phyloP scores from a whole-genome alignment of 805 yeast genomes.

The Jamesozyma jinghongensis region DNA sequence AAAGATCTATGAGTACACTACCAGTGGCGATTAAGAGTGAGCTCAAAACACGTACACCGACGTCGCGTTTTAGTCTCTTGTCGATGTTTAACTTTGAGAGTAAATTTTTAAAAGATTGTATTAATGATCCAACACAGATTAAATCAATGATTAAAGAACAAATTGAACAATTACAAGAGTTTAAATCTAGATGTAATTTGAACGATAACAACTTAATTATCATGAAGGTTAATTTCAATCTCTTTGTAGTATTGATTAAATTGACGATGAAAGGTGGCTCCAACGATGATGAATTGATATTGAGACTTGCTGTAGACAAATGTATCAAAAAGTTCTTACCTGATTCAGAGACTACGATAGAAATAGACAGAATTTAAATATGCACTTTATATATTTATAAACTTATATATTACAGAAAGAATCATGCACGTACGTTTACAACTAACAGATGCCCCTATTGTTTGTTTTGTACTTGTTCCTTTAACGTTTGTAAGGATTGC shows the following conservation, averaged over 20 bases:
- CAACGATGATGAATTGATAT: slow-evolving; percentile 54
- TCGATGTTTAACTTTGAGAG: neutral
- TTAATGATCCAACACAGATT: slow-evolving; percentile 18
- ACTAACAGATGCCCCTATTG: no score
- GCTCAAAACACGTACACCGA: neutral
- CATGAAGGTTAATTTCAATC: slow-evolving; percentile 53
- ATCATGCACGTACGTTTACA: no score
- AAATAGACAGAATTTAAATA: slow-evolving; percentile 18
- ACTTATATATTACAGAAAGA: no score
- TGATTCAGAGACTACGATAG: slow-evolving; percentile 26
- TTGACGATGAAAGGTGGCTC: slow-evolving; percentile 60
- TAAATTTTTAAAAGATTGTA: no score
- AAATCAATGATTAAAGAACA: slow-evolving; percentile 35
- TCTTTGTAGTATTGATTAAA: slow-evolving; percentile 48
- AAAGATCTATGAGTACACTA: slow-evolving; percentile 11
- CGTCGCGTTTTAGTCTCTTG: no score
- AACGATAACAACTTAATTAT: slow-evolving; percentile 38
- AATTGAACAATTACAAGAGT: slow-evolving; percentile 42
- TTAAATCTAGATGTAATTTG: slow-evolving; percentile 41
- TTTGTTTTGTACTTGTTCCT: slow-evolving; percentile 31
- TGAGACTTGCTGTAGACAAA: slow-evolving; percentile 33
- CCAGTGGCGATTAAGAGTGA: slow-evolving; percentile 9
- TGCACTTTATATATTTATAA: neutral
- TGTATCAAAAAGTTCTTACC: slow-evolving; percentile 20
- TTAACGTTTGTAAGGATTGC: slow-evolving; percentile 36